These are phyloP conservation scores for Candida piceae DNA, from an alignment of 805 yeast genomes.

Conservation along the genomic window DNA sequence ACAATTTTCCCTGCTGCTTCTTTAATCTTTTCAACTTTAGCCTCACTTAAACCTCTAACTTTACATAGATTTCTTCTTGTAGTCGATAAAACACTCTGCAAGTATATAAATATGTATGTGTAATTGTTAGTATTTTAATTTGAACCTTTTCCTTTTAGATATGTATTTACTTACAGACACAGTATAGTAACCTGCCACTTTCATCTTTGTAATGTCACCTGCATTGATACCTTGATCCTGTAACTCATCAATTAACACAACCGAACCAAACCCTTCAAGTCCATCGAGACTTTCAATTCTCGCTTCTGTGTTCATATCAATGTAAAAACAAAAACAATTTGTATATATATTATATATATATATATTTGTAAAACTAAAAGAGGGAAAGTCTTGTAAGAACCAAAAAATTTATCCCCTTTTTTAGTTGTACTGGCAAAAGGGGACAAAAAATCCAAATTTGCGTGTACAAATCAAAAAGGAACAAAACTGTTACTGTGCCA, in stretches of 20 bases:
- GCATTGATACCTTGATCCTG: conserved; percentile 67
- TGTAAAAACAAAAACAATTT: too few species aligned
- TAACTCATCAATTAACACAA: conserved; percentile 42
- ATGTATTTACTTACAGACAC: conserved; percentile 43
- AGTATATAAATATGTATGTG: too few species aligned
- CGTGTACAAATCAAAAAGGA: too few species aligned
- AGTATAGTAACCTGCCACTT: conserved; percentile 62
- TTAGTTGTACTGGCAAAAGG: too few species aligned
- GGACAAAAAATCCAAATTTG: too few species aligned
- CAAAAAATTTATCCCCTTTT: too few species aligned
- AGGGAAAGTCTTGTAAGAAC: too few species aligned
- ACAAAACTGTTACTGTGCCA: too few species aligned
- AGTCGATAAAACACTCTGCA: conserved; percentile 48
- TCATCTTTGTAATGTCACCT: conserved; percentile 66
- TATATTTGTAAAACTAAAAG: too few species aligned
- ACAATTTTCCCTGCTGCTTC: conserved; percentile 65
- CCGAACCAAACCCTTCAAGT: conserved; percentile 19
- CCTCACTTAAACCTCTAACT: conserved; percentile 70
- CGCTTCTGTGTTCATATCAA: neutral
- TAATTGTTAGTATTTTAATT: too few species aligned
- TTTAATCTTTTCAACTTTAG: conserved; percentile 72
- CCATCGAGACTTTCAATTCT: conserved; percentile 15
- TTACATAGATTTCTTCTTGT: conserved; percentile 60
- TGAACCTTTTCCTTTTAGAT: too few species aligned
- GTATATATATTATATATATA: too few species aligned